A percentile compares a stretch with the other conserved stretches of the same genome.
phyloP scores from a whole-genome alignment of 805 yeast genomes.

The Spathaspora boniae region DNA sequence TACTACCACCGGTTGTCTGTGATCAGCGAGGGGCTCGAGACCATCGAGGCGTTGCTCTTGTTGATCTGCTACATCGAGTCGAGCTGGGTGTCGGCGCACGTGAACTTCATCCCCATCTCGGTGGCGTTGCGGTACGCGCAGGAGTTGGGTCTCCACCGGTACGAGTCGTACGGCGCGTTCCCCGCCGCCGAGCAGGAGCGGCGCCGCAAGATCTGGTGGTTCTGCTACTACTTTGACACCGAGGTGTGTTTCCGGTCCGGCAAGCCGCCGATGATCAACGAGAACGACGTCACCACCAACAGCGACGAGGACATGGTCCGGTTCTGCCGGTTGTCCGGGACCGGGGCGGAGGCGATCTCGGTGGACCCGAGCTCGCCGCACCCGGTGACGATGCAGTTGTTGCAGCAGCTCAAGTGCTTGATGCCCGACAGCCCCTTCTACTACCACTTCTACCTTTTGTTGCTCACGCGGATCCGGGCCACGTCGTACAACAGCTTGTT shows the following conservation, averaged over 20 bases:
- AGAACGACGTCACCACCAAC: slow-evolving; percentile 27
- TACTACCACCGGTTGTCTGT: slow-evolving; percentile 52
- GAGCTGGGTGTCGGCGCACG: slow-evolving; percentile 25
- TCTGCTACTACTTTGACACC: slow-evolving; percentile 33
- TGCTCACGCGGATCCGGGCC: slow-evolving; percentile 25
- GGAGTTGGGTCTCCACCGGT: slow-evolving; percentile 38
- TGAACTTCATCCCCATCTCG: slow-evolving; percentile 26
- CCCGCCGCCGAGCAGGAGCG: slow-evolving; percentile 17
- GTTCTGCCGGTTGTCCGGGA: slow-evolving; percentile 1
- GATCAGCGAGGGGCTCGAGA: slow-evolving; percentile 47
- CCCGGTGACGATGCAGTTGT: slow-evolving; percentile 3
- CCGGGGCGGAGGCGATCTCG: neutral
- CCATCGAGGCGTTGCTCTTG: slow-evolving; percentile 51
- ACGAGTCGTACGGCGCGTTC: slow-evolving; percentile 24
- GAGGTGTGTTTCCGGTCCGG: slow-evolving; percentile 38
- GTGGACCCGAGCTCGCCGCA: neutral
- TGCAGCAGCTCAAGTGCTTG: neutral
- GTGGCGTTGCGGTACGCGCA: slow-evolving; percentile 40
- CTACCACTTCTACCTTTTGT: slow-evolving; percentile 6
- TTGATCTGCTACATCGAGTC: slow-evolving; percentile 38
- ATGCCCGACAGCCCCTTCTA: slow-evolving; percentile 2
- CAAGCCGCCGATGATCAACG: slow-evolving; percentile 37
- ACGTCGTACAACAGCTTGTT: slow-evolving; percentile 29
- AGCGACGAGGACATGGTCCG: slow-evolving; percentile 17
- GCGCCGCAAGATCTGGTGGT: slow-evolving; percentile 34